Evolutionary conservation across 768 basidiomycete species (phyloP).

Genomic region (Suillus paluster): DNA sequence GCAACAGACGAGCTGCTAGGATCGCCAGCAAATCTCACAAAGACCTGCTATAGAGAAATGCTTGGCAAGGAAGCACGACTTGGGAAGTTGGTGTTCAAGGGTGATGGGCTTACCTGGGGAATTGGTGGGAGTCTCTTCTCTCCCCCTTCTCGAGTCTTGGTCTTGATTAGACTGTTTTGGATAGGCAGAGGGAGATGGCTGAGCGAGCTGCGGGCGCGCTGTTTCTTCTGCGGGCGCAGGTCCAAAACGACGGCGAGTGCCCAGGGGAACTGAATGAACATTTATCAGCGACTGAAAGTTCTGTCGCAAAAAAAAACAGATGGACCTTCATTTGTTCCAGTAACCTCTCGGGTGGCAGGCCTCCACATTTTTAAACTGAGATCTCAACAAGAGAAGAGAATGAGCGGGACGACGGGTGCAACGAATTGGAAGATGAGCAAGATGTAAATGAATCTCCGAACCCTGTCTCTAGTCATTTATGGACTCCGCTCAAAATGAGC

Average conservation of each 20-base stretch:
- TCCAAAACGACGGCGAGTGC: slow-evolving; percentile 89
- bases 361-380: slow-evolving; percentile 70
- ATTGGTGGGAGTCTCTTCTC: slow-evolving; percentile 73
- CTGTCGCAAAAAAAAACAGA: slow-evolving; percentile 28
- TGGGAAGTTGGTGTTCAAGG: slow-evolving; percentile 41
- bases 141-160: slow-evolving; percentile 60
- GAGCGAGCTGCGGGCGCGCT: slow-evolving; percentile 83
- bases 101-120: slow-evolving; percentile 72
- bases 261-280: slow-evolving; percentile 67
- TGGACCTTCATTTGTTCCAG: slow-evolving; percentile 93
- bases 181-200: slow-evolving; percentile 86
- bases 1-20: slow-evolving; percentile 6
- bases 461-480: slow-evolving; percentile 21
- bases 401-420: slow-evolving; percentile 17
- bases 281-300: slow-evolving; percentile 18
- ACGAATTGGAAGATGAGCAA: slow-evolving; percentile 18
- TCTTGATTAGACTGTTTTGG: slow-evolving; percentile 67
- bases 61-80: slow-evolving; percentile 39
- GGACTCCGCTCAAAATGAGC: slow-evolving; percentile 38
- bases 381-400: slow-evolving; percentile 13
- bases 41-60: slow-evolving; percentile 11
- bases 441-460: slow-evolving; percentile 40
- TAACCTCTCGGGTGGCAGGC: slow-evolving; percentile 86
- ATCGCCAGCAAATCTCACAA: slow-evolving; percentile 7
- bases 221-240: slow-evolving; percentile 83